phyloP scores from a whole-genome alignment of 78 protist genomes.

The Dictyostelium capitatum region DNA sequence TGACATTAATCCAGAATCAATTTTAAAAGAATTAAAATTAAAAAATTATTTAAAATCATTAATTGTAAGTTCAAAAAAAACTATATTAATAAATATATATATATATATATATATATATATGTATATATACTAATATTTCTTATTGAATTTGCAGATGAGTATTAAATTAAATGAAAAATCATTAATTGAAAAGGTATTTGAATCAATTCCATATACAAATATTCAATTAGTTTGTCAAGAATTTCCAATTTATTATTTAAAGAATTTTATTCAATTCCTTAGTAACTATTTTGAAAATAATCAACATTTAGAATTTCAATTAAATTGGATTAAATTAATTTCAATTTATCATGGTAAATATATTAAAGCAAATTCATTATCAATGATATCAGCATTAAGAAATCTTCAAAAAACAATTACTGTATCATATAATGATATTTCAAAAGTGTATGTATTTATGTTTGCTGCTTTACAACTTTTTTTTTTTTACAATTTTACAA shows the following conservation, averaged over 20 bases:
- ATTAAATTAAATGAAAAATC: slow-evolving; percentile 88
- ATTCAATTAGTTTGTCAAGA: slow-evolving; percentile 75
- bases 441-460: slow-evolving; percentile 82
- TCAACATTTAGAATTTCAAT: slow-evolving; percentile 86
- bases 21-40: not conserved
- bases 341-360: slow-evolving; percentile 80
- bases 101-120: no score
- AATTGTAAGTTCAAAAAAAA: slow-evolving; percentile 59
- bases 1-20: slow-evolving; percentile 89
- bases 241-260: slow-evolving; percentile 63
- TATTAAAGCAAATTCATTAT: slow-evolving; percentile 41
- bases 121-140: not conserved
- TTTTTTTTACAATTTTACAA: not conserved
- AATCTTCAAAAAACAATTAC: slow-evolving; percentile 78
- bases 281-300: slow-evolving; percentile 58
- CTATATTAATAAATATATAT: no score
- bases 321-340: slow-evolving; percentile 80
- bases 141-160: slow-evolving; percentile 89
- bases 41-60: slow-evolving; percentile 81
- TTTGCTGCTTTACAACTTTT: no score
- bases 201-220: slow-evolving; percentile 69
- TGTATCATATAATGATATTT: slow-evolving; percentile 57
- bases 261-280: slow-evolving; percentile 81
- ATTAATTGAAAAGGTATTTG: slow-evolving; percentile 65
- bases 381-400: slow-evolving; percentile 66